Percentiles rank a stretch among this genome's conserved stretches.
phyloP scores from a whole-genome alignment of 2,329 filamentous ascomycete genomes.

The Gremmenia infestans region DNA sequence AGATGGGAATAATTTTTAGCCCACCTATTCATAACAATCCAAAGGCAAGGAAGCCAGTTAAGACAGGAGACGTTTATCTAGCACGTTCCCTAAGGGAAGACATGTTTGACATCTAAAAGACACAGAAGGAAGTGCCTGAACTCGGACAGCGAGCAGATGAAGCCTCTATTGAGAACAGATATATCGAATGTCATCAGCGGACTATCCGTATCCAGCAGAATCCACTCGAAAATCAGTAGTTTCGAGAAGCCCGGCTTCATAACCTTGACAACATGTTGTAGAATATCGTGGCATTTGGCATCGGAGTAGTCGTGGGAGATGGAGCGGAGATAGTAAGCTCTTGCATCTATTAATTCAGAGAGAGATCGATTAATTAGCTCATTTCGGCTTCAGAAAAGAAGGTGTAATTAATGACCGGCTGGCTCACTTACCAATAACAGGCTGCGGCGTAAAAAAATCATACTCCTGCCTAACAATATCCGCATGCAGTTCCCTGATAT shows the following conservation, averaged over 20 bases:
- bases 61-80: neutral
- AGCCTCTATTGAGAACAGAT: too few species aligned
- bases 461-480: constrained; percentile 25
- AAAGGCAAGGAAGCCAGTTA: neutral
- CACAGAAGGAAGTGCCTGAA: neutral
- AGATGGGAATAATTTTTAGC: neutral
- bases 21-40: neutral
- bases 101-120: too few species aligned
- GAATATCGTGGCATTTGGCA: constrained; percentile 25
- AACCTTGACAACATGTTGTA: constrained; percentile 24
- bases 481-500: constrained; percentile 1
- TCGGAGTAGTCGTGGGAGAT: constrained; percentile 35
- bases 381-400: neutral
- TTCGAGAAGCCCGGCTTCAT: constrained; percentile 24
- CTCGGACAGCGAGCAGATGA: too few species aligned
- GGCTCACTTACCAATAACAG: neutral
- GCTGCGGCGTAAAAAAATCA: constrained; percentile 14
- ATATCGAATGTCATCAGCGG: neutral
- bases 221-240: constrained; percentile 16
- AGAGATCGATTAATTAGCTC: neutral
- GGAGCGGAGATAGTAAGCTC: constrained; percentile 28
- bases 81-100: neutral
- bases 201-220: constrained; percentile 11
- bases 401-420: neutral
- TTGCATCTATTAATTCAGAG: constrained; percentile 18